Conservation (phyloP, 169 alveolate genomes). For the Eimeria falciformis region DNA sequence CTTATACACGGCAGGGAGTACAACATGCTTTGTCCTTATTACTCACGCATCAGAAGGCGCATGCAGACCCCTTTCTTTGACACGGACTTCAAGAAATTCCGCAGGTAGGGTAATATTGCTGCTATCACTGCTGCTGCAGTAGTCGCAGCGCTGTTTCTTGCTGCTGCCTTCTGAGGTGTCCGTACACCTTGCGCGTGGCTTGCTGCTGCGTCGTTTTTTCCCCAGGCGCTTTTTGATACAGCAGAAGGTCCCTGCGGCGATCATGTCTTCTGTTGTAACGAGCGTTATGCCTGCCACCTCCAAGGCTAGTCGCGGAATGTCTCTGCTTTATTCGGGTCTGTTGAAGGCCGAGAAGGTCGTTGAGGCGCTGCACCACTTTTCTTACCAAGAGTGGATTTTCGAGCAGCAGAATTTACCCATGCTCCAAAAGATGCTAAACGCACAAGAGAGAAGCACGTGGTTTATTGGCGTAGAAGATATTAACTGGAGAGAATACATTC, state of each 20-base stretch:
- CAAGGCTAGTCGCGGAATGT: background rate
- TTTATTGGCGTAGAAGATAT: conserved; percentile 5
- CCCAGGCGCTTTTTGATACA: conserved; percentile 30
- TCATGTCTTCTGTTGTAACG: background rate
- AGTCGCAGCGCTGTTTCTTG: too few species aligned
- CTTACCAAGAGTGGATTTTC: conserved; percentile 68
- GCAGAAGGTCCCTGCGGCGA: conserved; percentile 51
- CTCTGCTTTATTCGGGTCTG: conserved; percentile 27
- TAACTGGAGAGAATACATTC: conserved; percentile 40
- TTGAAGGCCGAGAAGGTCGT: conserved; percentile 45
- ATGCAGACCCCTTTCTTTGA: conserved; percentile 52
- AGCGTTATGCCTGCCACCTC: conserved; percentile 45
- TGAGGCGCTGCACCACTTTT: conserved; percentile 57
- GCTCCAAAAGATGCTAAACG: conserved; percentile 13
- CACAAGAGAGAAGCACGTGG: background rate
- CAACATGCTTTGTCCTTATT: conserved; percentile 47
- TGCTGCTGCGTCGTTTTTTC: background rate
- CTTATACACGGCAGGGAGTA: conserved; percentile 58
- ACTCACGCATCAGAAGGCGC: conserved; percentile 18
- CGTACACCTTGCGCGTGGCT: background rate
- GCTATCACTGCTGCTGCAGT: too few species aligned
- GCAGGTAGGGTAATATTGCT: conserved; percentile 13
- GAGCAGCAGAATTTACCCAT: conserved; percentile 31
- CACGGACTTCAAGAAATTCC: conserved; percentile 45
- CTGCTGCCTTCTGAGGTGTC: background rate